Percentiles rank a stretch among this genome's conserved stretches.
These are phyloP conservation scores for Microbotryomycetes sp. DNA, from an alignment of 1,284 basidiomycete species.

Conservation along the genomic window DNA sequence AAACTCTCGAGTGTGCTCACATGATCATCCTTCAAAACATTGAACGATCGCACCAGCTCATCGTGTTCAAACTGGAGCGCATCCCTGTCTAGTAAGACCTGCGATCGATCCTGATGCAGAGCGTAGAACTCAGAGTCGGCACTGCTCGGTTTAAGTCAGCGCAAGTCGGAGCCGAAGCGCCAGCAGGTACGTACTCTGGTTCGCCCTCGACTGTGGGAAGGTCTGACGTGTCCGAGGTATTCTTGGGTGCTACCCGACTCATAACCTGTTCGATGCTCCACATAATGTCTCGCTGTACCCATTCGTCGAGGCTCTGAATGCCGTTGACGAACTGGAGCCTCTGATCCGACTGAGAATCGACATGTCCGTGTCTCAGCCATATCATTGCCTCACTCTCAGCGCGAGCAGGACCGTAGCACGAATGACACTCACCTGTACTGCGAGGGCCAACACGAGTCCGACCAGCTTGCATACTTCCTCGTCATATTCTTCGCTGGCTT, in stretches of 20 bases:
- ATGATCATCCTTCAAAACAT: slow-evolving; percentile 68
- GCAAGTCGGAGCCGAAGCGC: not conserved
- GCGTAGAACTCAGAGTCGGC: slow-evolving; percentile 49
- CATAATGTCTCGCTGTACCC: slow-evolving; percentile 76
- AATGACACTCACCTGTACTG: slow-evolving; percentile 58
- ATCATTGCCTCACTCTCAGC: slow-evolving; percentile 24
- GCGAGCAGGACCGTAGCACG: not conserved
- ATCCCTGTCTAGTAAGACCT: slow-evolving; percentile 67
- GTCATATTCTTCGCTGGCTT: slow-evolving; percentile 32
- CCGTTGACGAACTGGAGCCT: slow-evolving; percentile 75
- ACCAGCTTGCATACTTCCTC: slow-evolving; percentile 64
- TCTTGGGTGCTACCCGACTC: slow-evolving; percentile 52
- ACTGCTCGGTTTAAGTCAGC: slow-evolving; percentile 2
- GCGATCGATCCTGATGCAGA: slow-evolving; percentile 69
- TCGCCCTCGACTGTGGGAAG: slow-evolving; percentile 13
- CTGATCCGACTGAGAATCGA: slow-evolving; percentile 38
- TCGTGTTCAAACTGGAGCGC: slow-evolving; percentile 34
- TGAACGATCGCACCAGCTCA: slow-evolving; percentile 68
- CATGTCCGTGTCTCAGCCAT: slow-evolving; percentile 2
- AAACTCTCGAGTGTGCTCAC: no score
- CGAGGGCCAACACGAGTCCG: slow-evolving; percentile 81
- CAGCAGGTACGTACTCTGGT: slow-evolving; percentile 8
- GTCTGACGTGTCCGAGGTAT: slow-evolving; percentile 1
- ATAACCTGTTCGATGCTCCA: slow-evolving; percentile 80
- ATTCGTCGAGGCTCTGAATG: slow-evolving; percentile 70